Conservation (phyloP, 495 filamentous ascomycete genomes). For the Annulohypoxylon stygium region DNA sequence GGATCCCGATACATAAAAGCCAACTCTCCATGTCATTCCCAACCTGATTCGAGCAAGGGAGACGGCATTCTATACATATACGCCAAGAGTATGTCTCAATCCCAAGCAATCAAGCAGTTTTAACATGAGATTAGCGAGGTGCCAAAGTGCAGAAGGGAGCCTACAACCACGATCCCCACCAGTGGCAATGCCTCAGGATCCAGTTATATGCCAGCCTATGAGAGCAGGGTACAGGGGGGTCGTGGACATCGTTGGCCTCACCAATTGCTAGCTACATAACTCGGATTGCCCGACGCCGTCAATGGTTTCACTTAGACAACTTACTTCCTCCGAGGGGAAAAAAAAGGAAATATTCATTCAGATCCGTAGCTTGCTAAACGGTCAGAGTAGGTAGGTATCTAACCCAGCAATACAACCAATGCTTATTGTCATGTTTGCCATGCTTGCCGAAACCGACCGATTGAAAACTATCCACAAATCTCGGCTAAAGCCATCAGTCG, state of each 20-base stretch:
- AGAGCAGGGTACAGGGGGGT: conserved; percentile 3
- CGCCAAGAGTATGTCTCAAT: not conserved
- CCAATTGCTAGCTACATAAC: not conserved
- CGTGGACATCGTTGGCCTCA: not conserved
- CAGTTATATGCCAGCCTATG: not conserved
- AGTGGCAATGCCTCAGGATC: conserved; percentile 4
- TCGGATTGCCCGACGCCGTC: conserved; percentile 9
- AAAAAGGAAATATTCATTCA: no score
- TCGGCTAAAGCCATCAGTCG: not conserved
- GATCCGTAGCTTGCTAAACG: no score
- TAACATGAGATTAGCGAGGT: conserved; percentile 28
- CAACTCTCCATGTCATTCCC: not conserved
- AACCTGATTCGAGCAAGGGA: not conserved
- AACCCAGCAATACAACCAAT: not conserved
- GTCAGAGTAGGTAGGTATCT: not conserved
- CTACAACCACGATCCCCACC: not conserved
- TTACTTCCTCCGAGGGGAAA: not conserved
- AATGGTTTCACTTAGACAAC: conserved; percentile 2
- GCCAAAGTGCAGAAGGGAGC: conserved; percentile 7
- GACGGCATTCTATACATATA: not conserved
- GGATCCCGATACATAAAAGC: no score
- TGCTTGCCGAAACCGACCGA: not conserved
- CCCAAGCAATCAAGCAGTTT: conserved; percentile 1
- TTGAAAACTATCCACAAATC: conserved; percentile 4
- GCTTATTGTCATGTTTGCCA: not conserved